Evolutionary conservation across 2,329 filamentous ascomycete genomes (phyloP).

Genomic region (Colletotrichum magnum): DNA sequence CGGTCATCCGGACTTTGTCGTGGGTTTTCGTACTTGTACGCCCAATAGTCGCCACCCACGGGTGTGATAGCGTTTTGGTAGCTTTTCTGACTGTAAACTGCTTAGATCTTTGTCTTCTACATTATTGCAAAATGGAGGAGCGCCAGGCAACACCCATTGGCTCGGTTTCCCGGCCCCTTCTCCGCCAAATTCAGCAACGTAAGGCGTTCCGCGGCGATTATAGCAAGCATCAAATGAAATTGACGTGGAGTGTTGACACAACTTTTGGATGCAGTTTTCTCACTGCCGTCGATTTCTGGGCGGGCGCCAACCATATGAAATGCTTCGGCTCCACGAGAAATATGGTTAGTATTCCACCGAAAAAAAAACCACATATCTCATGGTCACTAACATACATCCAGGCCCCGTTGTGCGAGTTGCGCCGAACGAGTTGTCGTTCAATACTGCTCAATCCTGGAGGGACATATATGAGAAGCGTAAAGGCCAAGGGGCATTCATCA

Average conservation of each 20-base stretch:
- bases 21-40: neutral
- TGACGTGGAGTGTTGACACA: neutral
- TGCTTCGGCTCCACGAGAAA: slow-evolving; percentile 4
- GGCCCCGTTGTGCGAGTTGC: slow-evolving; percentile 11
- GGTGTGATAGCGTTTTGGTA: neutral
- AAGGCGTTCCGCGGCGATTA: neutral
- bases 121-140: neutral
- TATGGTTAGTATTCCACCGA: neutral
- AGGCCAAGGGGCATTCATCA: slow-evolving; percentile 42
- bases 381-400: neutral
- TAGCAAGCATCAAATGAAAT: neutral
- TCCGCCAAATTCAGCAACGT: neutral
- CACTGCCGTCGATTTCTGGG: slow-evolving; percentile 1
- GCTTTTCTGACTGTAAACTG: neutral
- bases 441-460: slow-evolving; percentile 6
- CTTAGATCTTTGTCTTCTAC: neutral
- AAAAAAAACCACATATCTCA: neutral
- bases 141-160: neutral
- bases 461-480: slow-evolving; percentile 41
- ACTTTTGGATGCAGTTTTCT: neutral
- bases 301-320: slow-evolving; percentile 6
- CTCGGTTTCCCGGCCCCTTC: neutral
- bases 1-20: neutral
- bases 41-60: neutral
- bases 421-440: slow-evolving; percentile 13